Base-by-base conservation (phyloP, 2,329 filamentous ascomycete species). In the Mollisiaceae sp. region DNA sequence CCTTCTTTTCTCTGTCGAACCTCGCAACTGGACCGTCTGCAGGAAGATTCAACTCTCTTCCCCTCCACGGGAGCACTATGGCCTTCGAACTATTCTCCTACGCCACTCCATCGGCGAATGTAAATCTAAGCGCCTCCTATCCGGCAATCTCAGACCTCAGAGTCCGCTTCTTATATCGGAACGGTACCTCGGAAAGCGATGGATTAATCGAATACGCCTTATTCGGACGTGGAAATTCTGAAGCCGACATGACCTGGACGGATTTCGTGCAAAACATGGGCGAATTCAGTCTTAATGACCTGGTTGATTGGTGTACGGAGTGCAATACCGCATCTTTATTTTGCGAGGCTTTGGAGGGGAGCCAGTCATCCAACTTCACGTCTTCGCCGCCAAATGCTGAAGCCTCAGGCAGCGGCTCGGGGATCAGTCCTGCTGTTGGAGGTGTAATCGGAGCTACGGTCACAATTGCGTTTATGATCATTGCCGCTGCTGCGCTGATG, bases 61-160 rank as follows among this genome's bases (percentile, higher is more conserved):
- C 91, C 0, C 83, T 89, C 69, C 92, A 93, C 43, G 93, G 92
- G 0, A 89, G 88, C 0, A 85, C 86, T 47, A 89, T 97, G 83
- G 81, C 86, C 0, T 93, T 95, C 74, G 93, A 97, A 79, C 76
- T 89, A 5, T 82, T 82, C 66, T 80, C 79, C 20, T 76, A 81
- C 39, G 76, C 77, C 60, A 60, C 69, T 47, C 24, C 58, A 12
- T 80, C 80, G 0, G 56, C 68, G 2, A 41, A 63, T 70, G 0
- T 72, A 78, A 11, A 65, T 47, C 20, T 36, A 2, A 60, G 45
- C 9, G 38, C 32, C 2, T 36, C 64, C 1, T 74, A 69, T 61
- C 72, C 73, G 12, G 32, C 39, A 9, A 27, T 41, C 2, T 58
- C 59, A 1, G 78, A 83, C 22, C 76, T 88, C 18, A 80, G 77